Evolutionary conservation across 2,329 filamentous ascomycete species (phyloP).

Genomic region (Talaromyces sp.): DNA sequence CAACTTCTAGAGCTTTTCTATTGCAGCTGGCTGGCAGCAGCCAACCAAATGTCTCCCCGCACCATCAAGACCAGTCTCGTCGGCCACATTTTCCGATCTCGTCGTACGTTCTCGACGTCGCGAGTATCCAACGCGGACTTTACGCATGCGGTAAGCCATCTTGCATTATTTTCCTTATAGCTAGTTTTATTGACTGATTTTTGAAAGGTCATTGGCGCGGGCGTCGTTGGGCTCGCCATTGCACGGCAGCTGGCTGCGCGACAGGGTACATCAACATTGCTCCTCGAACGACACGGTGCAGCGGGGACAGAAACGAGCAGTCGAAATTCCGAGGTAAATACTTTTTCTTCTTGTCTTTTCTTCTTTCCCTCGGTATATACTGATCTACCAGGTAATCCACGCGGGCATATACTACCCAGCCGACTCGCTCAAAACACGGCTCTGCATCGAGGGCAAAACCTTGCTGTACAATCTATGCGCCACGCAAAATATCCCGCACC

Average conservation of each 20-base stretch:
- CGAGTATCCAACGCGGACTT: conserved; percentile 48
- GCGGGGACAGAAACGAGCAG: conserved; percentile 83
- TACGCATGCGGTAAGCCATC: conserved; percentile 52
- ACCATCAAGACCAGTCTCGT: conserved; percentile 1
- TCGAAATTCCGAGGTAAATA: conserved; percentile 73
- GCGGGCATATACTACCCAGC: conserved; percentile 87
- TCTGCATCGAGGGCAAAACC: conserved; percentile 74
- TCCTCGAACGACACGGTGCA: conserved; percentile 73
- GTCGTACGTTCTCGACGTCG: conserved; percentile 15
- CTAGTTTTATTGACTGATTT: background rate
- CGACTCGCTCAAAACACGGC: conserved; percentile 69
- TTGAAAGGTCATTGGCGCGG: conserved; percentile 58
- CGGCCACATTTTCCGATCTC: conserved; percentile 40
- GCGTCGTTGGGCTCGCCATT: conserved; percentile 75
- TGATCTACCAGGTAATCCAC: conserved; percentile 69
- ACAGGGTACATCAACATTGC: conserved; percentile 61
- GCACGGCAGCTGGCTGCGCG: conserved; percentile 65
- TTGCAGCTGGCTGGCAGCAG: background rate
- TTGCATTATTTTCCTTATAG: background rate
- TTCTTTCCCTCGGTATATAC: no score
- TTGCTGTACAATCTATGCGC: conserved; percentile 76
- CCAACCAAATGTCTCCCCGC: conserved; percentile 1
- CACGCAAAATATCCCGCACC: conserved; percentile 62
- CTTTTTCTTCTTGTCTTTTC: no score
- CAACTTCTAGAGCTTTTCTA: background rate